A percentile compares a stretch with the other conserved stretches of the same genome.
phyloP scores from a whole-genome alignment of 495 filamentous ascomycete genomes.

The Lindgomyces ingoldianus region DNA sequence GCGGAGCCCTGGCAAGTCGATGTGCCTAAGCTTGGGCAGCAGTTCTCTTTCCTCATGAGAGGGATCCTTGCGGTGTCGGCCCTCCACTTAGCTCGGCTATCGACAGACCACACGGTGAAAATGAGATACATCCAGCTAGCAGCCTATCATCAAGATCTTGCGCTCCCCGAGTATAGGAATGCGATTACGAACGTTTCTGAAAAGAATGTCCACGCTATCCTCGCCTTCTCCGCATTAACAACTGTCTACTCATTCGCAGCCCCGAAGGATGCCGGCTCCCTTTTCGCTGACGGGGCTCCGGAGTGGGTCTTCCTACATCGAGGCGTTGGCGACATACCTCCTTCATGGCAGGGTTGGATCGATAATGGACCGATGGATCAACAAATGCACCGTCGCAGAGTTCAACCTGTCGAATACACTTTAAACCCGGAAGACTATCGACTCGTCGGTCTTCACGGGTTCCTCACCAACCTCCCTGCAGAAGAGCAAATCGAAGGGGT shows the following conservation, averaged over 20 bases:
- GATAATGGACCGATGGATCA: neutral
- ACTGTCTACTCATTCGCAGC: constrained; percentile 23
- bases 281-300: neutral
- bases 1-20: constrained; percentile 21
- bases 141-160: constrained; percentile 24
- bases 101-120: neutral
- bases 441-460: constrained; percentile 8
- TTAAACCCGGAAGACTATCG: constrained; percentile 22
- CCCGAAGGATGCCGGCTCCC: neutral
- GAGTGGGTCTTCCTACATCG: constrained; percentile 19
- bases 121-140: constrained; percentile 10
- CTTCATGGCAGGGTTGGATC: neutral
- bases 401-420: constrained; percentile 13
- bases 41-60: constrained; percentile 25
- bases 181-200: constrained; percentile 16
- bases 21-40: constrained; percentile 9
- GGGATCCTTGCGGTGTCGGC: constrained; percentile 19
- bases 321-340: neutral
- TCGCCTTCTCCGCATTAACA: constrained; percentile 19
- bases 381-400: constrained; percentile 12
- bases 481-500: constrained; percentile 10
- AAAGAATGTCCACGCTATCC: constrained; percentile 11
- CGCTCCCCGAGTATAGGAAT: constrained; percentile 19
- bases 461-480: neutral
- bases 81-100: constrained; percentile 2